Evolutionary conservation across 2,329 filamentous ascomycete genomes (phyloP).

Genomic region (Colletotrichum noveboracense): DNA sequence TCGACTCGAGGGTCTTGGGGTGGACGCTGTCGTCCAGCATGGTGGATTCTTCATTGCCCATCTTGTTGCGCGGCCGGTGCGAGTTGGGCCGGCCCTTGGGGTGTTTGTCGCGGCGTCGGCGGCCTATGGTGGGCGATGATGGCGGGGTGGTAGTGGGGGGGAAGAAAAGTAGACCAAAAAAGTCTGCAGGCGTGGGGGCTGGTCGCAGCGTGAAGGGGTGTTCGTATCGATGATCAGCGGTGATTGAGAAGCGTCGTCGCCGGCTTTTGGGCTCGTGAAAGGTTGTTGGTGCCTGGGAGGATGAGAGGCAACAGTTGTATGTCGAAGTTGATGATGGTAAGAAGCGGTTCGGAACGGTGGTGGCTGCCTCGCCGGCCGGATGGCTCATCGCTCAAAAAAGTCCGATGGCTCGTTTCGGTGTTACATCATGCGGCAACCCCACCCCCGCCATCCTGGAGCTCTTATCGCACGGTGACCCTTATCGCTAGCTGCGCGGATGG

Average conservation of each 20-base stretch:
- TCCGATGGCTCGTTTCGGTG: background rate
- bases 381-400: background rate
- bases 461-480: constrained; percentile 1
- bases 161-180: background rate
- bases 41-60: constrained; percentile 86
- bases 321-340: background rate
- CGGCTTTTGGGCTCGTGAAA: too few species aligned
- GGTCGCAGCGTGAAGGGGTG: rapidly evolving
- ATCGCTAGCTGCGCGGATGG: background rate
- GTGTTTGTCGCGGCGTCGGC: constrained; percentile 39
- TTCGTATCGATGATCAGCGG: background rate
- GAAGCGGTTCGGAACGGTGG: background rate
- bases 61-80: constrained; percentile 52
- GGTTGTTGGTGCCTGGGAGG: background rate
- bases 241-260: background rate
- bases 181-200: background rate
- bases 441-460: constrained; percentile 14
- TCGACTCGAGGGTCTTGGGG: constrained; percentile 69
- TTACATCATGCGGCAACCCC: constrained; percentile 19
- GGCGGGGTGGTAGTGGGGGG: background rate
- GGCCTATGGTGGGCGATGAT: constrained; percentile 40
- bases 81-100: constrained; percentile 36
- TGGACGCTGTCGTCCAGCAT: constrained; percentile 67
- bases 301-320: background rate
- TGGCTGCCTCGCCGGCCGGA: background rate